Evolutionary conservation across 2,329 filamentous ascomycete genomes (phyloP).

Genomic region (Aspergillus sojae): DNA sequence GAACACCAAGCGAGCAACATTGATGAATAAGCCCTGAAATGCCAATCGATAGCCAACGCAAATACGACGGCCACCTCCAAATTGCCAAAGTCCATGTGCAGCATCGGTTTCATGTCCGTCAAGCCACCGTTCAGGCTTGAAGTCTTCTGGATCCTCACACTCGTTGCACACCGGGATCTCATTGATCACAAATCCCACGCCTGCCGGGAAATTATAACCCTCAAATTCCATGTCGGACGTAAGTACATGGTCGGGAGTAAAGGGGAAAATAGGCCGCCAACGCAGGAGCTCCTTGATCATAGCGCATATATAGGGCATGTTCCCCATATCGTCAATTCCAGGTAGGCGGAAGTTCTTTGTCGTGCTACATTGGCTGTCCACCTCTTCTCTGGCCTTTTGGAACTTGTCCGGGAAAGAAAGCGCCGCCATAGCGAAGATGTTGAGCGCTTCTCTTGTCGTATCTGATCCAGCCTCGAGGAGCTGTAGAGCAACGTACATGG

Average conservation of each 20-base stretch:
- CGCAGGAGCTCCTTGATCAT: conserved; percentile 33
- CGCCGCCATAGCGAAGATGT: conserved; percentile 35
- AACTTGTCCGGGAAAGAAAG: conserved; percentile 28
- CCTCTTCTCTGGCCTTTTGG: conserved; percentile 23
- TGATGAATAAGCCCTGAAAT: conserved; percentile 34
- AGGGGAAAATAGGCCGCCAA: conserved; percentile 32
- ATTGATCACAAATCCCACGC: conserved; percentile 37
- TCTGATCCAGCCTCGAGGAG: conserved; percentile 50
- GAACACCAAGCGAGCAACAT: conserved; percentile 31
- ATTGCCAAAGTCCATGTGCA: conserved; percentile 35
- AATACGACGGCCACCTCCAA: conserved; percentile 39
- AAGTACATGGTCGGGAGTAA: conserved; percentile 28
- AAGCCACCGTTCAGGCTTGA: conserved; percentile 43
- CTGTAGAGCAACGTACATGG: conserved; percentile 45
- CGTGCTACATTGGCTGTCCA: neutral
- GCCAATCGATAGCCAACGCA: conserved; percentile 40
- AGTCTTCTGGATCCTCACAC: conserved; percentile 32
- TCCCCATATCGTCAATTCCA: conserved; percentile 24
- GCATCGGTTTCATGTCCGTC: conserved; percentile 33
- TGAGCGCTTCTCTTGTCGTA: conserved; percentile 44
- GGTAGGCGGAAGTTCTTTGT: conserved; percentile 19
- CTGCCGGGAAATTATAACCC: conserved; percentile 31
- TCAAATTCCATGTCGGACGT: conserved; percentile 32
- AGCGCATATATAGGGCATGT: conserved; percentile 30
- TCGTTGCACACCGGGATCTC: conserved; percentile 33